A percentile compares a stretch with the other conserved stretches of the same genome.
Evolutionary conservation across 768 basidiomycete species (phyloP).

Genomic region (Kwoniella sp.): DNA sequence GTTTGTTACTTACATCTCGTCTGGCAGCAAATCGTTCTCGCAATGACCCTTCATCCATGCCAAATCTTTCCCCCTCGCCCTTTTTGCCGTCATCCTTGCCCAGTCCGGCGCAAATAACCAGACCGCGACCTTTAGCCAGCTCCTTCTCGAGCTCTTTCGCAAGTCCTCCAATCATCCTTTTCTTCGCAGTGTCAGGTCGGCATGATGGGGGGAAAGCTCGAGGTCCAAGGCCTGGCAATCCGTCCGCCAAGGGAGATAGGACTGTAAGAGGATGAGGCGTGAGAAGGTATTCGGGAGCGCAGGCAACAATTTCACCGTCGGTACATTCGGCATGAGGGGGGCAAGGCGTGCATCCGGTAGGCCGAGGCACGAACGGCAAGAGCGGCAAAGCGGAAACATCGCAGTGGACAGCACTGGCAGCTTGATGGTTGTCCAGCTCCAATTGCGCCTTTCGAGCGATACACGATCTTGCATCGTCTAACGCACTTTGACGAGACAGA

Average conservation of each 20-base stretch:
- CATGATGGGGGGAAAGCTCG: conserved; percentile 55
- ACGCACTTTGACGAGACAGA: conserved; percentile 26
- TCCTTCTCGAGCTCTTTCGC: conserved; percentile 47
- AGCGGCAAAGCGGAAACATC: conserved; percentile 51
- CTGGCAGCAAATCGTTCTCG: conserved; percentile 33
- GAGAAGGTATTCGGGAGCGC: conserved; percentile 56
- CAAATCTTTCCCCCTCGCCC: conserved; percentile 44
- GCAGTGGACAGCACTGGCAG: conserved; percentile 35
- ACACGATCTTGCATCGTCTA: conserved; percentile 39
- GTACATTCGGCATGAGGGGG: conserved; percentile 56
- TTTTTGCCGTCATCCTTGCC: conserved; percentile 45
- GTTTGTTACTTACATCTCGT: conserved; percentile 41
- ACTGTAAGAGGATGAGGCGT: conserved; percentile 31
- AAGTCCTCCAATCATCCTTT: conserved; percentile 52
- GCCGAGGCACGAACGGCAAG: conserved; percentile 46
- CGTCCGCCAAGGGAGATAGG: conserved; percentile 36
- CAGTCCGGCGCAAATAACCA: conserved; percentile 54
- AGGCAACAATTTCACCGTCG: conserved; percentile 49
- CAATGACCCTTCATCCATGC: conserved; percentile 34
- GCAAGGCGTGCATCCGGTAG: conserved; percentile 55
- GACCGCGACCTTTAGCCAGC: conserved; percentile 49
- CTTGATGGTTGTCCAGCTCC: conserved; percentile 21
- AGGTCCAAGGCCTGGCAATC: conserved; percentile 48
- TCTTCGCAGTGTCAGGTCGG: conserved; percentile 57
- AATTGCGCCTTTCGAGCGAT: conserved; percentile 32